Evolutionary conservation across 116 monocot species (phyloP).

Genomic region (Posidonia oceanica): DNA sequence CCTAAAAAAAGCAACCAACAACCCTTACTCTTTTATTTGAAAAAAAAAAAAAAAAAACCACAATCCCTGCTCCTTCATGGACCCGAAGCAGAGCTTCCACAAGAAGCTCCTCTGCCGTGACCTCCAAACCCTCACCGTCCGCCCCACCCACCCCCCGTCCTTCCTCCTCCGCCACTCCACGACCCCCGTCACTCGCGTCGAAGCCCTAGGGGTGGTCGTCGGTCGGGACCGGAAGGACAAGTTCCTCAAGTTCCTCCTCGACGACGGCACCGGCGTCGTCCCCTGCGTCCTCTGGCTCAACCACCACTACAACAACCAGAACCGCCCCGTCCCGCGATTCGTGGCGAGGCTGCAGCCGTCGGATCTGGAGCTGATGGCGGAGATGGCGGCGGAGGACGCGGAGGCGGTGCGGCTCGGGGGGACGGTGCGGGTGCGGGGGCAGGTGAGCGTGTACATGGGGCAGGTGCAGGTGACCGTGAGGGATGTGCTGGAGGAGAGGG

Average conservation of each 20-base stretch:
- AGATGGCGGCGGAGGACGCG: constrained; percentile 22
- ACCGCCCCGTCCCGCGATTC: neutral
- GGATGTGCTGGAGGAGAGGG: constrained; percentile 54
- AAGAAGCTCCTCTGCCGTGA: constrained; percentile 60
- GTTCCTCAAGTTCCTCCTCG: constrained; percentile 55
- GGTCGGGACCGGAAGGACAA: constrained; percentile 27
- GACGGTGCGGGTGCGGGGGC: constrained; percentile 55
- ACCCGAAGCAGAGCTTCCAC: constrained; percentile 16
- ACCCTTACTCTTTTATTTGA: no score
- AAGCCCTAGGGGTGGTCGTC: constrained; percentile 58
- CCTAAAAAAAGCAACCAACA: no score
- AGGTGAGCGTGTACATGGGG: constrained; percentile 37
- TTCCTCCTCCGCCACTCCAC: constrained; percentile 11
- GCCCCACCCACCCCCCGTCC: constrained; percentile 4
- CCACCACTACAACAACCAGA: constrained; percentile 6
- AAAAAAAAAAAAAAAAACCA: no score
- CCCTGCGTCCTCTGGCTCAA: constrained; percentile 92
- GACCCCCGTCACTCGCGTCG: constrained; percentile 26
- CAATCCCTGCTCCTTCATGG: constrained; percentile 22
- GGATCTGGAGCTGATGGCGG: constrained; percentile 17
- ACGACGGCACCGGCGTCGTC: constrained; percentile 78
- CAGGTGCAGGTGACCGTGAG: constrained; percentile 50
- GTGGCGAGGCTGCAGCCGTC: neutral
- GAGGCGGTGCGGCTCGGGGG: constrained; percentile 35
- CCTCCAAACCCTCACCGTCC: constrained; percentile 31